Evolutionary conservation across 176 grass and related monocot genomes (phyloP), one percentile per base, ranked within the genome.

Genomic region (Aegilops sharonensis): DNA sequence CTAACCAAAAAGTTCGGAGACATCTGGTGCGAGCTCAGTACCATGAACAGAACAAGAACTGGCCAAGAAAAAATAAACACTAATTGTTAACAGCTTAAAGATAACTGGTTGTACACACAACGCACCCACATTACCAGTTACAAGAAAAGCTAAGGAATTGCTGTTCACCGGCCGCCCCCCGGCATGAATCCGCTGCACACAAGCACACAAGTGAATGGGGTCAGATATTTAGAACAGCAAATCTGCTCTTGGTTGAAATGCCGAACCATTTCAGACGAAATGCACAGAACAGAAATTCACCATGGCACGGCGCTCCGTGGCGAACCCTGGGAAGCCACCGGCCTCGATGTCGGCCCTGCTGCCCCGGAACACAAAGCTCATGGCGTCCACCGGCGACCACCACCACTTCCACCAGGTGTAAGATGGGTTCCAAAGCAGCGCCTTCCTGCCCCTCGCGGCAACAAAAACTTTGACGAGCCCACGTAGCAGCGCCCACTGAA

Each of bases 11-110:
- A 91, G 72, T 94, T 96, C 3, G 92, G 85, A 45, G 93, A 98
- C 85, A 98, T 91, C 87, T 98, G 97, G 76, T 98, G 97, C 4
- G 97, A 98, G 82, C 94, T 98, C 43, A 98, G 83, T 80, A 98
- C 90, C 92, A 98, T 93, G 90, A 98, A 98, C 36, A 98, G 65
- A n/a, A 96, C 42, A 80, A 98, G 86, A 67, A 98, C 97, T 96
- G 90, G 68, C 62, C 83, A 90, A 79, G 29, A 3, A 18, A 48
- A 76, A 40, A 2, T 3, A 66, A 81, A 65, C 63, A 42, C 8
- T 63, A 82, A 1, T 2, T 3, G 27, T 77, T 83, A 84, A 75
- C 32, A 91, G 56, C 15, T 72, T 32, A 69, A 43, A 11, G 11
- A 20, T 75, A 20, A 40, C 79, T 52, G 5, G 17, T 67, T 11